Base-by-base conservation (phyloP, 2,329 filamentous ascomycete species). In the Fusarium agapanthi region DNA sequence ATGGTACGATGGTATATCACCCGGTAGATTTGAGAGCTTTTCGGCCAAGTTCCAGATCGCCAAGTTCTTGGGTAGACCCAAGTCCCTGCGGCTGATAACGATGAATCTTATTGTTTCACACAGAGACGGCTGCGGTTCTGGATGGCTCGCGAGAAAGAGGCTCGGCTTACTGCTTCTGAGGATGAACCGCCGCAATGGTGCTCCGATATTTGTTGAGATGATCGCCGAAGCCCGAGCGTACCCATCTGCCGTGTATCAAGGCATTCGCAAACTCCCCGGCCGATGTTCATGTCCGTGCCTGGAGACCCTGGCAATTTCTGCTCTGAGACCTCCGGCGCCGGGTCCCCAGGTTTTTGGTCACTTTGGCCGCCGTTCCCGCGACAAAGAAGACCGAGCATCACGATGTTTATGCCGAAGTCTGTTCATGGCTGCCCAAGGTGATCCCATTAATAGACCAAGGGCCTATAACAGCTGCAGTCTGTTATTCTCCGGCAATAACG, bases 11-110 rank as follows among this genome's bases (percentile, higher is more conserved):
- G 32, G 30, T 14, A 47, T 18, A 40, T 35, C 53, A 51, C 62
- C 30, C 24, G 41, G 41, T 35, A 32, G 24, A 60, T 26, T 57
- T 56, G 67, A 43, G 63, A 57, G 38, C 30, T 55, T 71, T 73
- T 73, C 70, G 70, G 70, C 34, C 61, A 73, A 73, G 41, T 73
- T 73, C 70, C 61, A 71, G 60, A 61, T 73, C 40, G 43, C 57
- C 67, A 61, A 47, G 48, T 41, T 26, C 56, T 47, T 71, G 57
- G 57, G 60, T 47, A 37, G 57, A 30, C 45, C 18, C 18, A 43
- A 34, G 37, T 40, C 26, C 24, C 47, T 70, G 51, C 26, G 40
- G 65, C 32, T 70, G 56, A 57, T 57, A 67, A 28, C 26, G 37
- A 28, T 48, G 28, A 58, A 44, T 43, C 20, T 51, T 30, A 53